Evolutionary conservation across 148 eudicot species (phyloP).

Genomic region (Polygonum aviculare): DNA sequence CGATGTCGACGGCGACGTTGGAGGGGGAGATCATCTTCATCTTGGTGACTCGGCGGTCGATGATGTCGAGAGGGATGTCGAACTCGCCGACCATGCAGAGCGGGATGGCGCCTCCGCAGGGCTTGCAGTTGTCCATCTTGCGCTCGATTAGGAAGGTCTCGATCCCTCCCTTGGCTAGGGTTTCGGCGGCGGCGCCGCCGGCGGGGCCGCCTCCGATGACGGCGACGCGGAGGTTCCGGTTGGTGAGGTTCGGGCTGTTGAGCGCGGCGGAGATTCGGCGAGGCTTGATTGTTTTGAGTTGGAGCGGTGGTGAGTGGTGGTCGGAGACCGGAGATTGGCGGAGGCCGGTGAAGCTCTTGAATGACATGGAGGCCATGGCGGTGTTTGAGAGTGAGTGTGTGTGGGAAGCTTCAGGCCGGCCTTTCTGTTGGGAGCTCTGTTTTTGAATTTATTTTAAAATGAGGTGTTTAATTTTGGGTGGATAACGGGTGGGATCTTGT

Average conservation of each 20-base stretch:
- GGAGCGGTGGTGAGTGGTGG: constrained; percentile 7
- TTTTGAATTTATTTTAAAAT: not conserved
- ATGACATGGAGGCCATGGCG: constrained; percentile 63
- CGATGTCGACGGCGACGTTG: constrained; percentile 92
- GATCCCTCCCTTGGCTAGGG: constrained; percentile 79
- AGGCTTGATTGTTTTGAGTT: constrained; percentile 10
- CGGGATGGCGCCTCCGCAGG: constrained; percentile 97
- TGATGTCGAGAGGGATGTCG: constrained; percentile 79
- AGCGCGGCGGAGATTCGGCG: constrained; percentile 15
- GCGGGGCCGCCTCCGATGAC: constrained; percentile 96
- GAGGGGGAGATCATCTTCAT: constrained; percentile 99
- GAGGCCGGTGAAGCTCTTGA: constrained; percentile 79
- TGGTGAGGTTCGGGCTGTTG: constrained; percentile 59
- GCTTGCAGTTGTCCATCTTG: constrained; percentile 86
- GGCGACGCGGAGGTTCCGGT: constrained; percentile 80
- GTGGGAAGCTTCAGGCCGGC: constrained; percentile 2
- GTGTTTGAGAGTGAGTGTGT: not conserved
- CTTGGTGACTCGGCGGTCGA: constrained; percentile 79
- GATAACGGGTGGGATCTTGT: constrained; percentile 49
- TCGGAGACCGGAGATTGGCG: constrained; percentile 47
- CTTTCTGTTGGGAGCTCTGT: not conserved
- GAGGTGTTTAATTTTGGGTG: constrained; percentile 15
- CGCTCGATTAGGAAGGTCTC: constrained; percentile 78
- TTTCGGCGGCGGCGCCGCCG: constrained; percentile 86
- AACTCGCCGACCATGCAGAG: constrained; percentile 96